Percentiles rank a stretch among this genome's conserved stretches.
Evolutionary conservation across 192 early-diverging fungal genomes (phyloP).

Genomic region (Chytriomyces hyalinus): DNA sequence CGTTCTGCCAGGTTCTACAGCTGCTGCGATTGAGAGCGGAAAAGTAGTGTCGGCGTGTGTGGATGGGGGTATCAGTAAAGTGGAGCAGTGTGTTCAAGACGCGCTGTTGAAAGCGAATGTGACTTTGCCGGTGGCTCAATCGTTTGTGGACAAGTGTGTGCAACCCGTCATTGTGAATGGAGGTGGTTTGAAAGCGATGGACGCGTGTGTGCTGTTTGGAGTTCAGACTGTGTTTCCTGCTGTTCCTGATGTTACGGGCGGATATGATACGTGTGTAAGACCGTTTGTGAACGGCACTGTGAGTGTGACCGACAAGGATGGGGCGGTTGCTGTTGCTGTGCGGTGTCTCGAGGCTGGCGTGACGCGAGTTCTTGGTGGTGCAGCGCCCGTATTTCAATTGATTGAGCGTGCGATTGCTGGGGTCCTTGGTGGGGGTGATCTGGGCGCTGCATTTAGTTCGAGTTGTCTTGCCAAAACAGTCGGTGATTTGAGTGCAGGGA

Average conservation of each 20-base stretch:
- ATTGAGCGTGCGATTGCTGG: neutral
- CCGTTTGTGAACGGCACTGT: slow-evolving; percentile 22
- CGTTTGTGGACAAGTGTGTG: too few relatives aligned
- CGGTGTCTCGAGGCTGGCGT: slow-evolving; percentile 20
- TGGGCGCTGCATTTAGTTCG: slow-evolving; percentile 1
- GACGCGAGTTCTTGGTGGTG: slow-evolving; percentile 9
- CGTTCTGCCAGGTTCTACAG: neutral
- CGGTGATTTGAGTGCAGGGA: slow-evolving; percentile 27
- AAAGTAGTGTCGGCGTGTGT: too few relatives aligned
- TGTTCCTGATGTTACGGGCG: neutral
- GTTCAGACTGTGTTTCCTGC: neutral
- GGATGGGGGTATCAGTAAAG: too few relatives aligned
- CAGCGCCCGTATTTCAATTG: neutral
- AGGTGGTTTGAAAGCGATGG: too few relatives aligned
- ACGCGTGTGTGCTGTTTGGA: too few relatives aligned
- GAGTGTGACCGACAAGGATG: too few relatives aligned
- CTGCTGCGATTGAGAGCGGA: too few relatives aligned
- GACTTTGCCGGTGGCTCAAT: too few relatives aligned
- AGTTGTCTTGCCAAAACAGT: slow-evolving; percentile 18
- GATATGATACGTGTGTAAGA: slow-evolving; percentile 1
- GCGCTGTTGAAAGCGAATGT: too few relatives aligned
- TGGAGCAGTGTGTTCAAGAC: too few relatives aligned
- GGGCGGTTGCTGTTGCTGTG: slow-evolving; percentile 8
- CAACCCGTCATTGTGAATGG: too few relatives aligned
- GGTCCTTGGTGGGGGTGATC: neutral